phyloP scores from a whole-genome alignment of 805 yeast species.

The Kodamaea leandrae region DNA sequence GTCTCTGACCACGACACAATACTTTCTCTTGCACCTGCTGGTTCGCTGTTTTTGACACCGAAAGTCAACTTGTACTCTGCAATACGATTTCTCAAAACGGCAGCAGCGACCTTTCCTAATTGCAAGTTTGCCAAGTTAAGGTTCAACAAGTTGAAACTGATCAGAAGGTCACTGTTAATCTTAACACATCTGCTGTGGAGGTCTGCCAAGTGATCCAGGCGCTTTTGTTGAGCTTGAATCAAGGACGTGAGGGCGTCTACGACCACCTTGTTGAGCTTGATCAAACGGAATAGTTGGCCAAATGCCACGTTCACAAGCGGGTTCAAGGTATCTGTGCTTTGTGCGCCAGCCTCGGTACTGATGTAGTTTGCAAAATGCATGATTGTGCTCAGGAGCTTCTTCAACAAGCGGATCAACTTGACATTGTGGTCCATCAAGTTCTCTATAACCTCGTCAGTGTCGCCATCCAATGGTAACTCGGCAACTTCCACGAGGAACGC shows the following conservation, averaged over 20 bases:
- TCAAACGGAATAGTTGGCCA: slow-evolving; percentile 33
- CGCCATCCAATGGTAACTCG: slow-evolving; percentile 5
- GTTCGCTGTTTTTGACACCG: slow-evolving; percentile 17
- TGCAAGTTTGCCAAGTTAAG: slow-evolving; percentile 21
- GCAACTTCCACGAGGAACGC: slow-evolving; percentile 36
- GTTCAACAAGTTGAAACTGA: slow-evolving; percentile 31
- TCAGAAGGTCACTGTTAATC: slow-evolving; percentile 37
- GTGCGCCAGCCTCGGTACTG: slow-evolving; percentile 15
- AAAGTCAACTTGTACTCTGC: slow-evolving; percentile 28
- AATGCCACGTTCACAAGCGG: slow-evolving; percentile 36
- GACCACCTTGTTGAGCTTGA: slow-evolving; percentile 35
- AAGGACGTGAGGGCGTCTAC: slow-evolving; percentile 28
- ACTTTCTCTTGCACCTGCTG: slow-evolving; percentile 28
- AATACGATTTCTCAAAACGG: slow-evolving; percentile 24
- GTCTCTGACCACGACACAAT: background rate
- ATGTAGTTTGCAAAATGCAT: slow-evolving; percentile 30
- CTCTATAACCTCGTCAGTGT: slow-evolving; percentile 23
- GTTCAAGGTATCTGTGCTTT: slow-evolving; percentile 12
- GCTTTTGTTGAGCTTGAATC: slow-evolving; percentile 11
- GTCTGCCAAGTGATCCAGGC: slow-evolving; percentile 21
- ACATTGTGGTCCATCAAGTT: slow-evolving; percentile 36
- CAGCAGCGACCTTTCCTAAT: slow-evolving; percentile 25
- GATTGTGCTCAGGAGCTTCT: slow-evolving; percentile 30
- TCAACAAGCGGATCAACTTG: slow-evolving; percentile 38
- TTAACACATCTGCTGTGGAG: slow-evolving; percentile 29